Evolutionary conservation across 2,329 filamentous ascomycete species (phyloP).

Genomic region (Aspergillus sp.): DNA sequence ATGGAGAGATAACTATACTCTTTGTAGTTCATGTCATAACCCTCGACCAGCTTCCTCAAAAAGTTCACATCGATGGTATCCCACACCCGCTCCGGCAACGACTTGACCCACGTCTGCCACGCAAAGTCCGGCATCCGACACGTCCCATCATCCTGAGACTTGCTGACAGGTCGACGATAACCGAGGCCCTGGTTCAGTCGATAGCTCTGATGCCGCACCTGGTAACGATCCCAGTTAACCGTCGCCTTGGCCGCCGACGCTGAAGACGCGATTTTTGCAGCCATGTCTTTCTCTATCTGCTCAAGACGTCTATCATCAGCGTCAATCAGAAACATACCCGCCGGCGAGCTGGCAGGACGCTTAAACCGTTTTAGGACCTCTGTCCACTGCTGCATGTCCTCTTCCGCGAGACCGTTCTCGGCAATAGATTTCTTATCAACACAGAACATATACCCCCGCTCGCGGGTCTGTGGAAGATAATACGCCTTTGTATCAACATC

Average conservation of each 20-base stretch:
- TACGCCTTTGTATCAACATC: slow-evolving; percentile 68
- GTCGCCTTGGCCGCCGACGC: slow-evolving; percentile 19
- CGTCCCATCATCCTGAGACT: slow-evolving; percentile 57
- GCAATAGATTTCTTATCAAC: slow-evolving; percentile 42
- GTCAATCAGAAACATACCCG: slow-evolving; percentile 61
- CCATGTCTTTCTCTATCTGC: slow-evolving; percentile 51
- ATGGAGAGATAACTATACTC: slow-evolving; percentile 34
- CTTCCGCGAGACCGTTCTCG: slow-evolving; percentile 17
- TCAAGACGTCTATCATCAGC: slow-evolving; percentile 56
- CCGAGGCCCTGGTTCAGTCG: slow-evolving; percentile 55
- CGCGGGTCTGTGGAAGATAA: slow-evolving; percentile 70
- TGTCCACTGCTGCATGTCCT: slow-evolving; percentile 39
- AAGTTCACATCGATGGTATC: slow-evolving; percentile 67
- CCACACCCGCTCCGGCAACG: slow-evolving; percentile 59
- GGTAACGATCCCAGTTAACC: slow-evolving; percentile 47
- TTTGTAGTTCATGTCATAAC: slow-evolving; percentile 61
- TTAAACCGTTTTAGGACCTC: slow-evolving; percentile 48
- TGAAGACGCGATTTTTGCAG: slow-evolving; percentile 23
- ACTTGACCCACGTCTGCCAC: slow-evolving; percentile 51
- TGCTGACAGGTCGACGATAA: slow-evolving; percentile 56
- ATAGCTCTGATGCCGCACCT: slow-evolving; percentile 58
- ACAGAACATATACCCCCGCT: slow-evolving; percentile 60
- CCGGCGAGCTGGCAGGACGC: slow-evolving; percentile 60
- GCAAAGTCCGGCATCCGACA: slow-evolving; percentile 57
- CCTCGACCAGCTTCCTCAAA: slow-evolving; percentile 49